Evolutionary conservation across 2,329 filamentous ascomycete species (phyloP), one percentile per base, ranked within the genome.

Genomic region (Ophiostoma novo-ulmi): DNA sequence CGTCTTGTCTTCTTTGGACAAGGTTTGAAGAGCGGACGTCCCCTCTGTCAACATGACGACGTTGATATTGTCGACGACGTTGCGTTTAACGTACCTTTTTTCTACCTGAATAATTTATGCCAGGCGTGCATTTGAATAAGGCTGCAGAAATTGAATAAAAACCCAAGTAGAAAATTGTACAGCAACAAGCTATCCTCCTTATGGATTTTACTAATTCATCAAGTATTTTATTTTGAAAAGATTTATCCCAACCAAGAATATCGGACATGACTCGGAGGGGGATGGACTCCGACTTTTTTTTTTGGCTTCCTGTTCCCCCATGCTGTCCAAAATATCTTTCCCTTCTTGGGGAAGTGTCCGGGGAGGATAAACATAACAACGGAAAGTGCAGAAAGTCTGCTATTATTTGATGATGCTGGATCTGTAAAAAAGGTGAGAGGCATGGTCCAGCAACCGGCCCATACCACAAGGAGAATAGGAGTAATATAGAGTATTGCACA

Each of bases 401-500:
- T 7, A 17, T 44, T 7, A 17, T 44, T 44, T 7, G 14, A 17
- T 48, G 44, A 48, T 48, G 17, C 20, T 48, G 17, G 52, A 58
- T 26, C 52, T 58, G 52, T 26, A n/a, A 58, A 58, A 58, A 58
- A 58, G 4, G 52, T 11, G 6, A n/a, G 3, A 20, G 14, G 4
- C 44, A 14, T 20, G 14, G 44, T 20, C 44, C 44, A 48, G 17
- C 44, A 7, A 17, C 17, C 44, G 44, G 44, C 5, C 44, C 44
- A 48, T 48, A 48, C 63, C 22, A n/a, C 5, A 17, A 39, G 31
- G n/a, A 58, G 31, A 70, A 70, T 55, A 70, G 69, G 69, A 58
- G 52, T 13, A 44, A 26, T 26, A 26, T 26, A 26, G 26, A 26
- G 26, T 26, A 1, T 67, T 38, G 69, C 69, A 65, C 48, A 67